Evolutionary conservation across 192 early-diverging fungal genomes (phyloP).

Genomic region (Coemansia sp.): DNA sequence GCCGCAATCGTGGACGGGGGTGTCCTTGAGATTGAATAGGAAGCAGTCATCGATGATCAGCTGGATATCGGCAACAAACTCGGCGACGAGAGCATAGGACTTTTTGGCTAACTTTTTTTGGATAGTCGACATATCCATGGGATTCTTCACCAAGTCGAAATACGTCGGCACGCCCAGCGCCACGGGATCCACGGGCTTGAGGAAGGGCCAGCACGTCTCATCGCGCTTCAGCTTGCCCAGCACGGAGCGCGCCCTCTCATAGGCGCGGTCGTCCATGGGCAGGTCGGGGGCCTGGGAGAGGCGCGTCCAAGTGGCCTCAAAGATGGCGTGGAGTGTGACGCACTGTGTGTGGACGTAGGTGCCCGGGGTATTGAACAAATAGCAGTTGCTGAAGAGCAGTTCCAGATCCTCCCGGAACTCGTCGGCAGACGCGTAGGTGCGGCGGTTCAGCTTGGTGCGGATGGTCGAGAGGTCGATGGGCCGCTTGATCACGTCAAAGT

Average conservation of each 20-base stretch:
- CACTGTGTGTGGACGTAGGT: conserved; percentile 58
- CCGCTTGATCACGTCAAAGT: conserved; percentile 60
- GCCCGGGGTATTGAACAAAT: conserved; percentile 57
- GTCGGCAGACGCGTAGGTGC: conserved; percentile 48
- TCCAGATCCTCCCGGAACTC: conserved; percentile 60
- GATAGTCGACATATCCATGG: conserved; percentile 75
- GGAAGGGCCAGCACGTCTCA: conserved; percentile 38
- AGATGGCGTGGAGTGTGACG: conserved; percentile 51
- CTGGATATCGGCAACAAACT: conserved; percentile 61
- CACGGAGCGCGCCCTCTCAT: conserved; percentile 17
- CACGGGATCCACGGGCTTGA: conserved; percentile 66
- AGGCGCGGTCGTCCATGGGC: background rate
- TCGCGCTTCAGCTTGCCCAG: conserved; percentile 33
- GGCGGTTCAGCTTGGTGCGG: conserved; percentile 51
- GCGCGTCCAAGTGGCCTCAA: conserved; percentile 43
- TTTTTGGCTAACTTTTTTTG: conserved; percentile 56
- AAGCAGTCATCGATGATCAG: conserved; percentile 71
- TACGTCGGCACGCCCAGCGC: conserved; percentile 63
- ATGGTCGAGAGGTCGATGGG: conserved; percentile 78
- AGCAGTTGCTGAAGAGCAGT: conserved; percentile 67
- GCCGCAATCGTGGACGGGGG: conserved; percentile 58
- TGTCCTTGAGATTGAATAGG: conserved; percentile 58
- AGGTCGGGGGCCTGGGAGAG: conserved; percentile 2
- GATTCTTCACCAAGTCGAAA: conserved; percentile 62
- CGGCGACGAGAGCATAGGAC: conserved; percentile 54